Conservation (phyloP, 805 yeast species). For the Candida morakotiae region DNA sequence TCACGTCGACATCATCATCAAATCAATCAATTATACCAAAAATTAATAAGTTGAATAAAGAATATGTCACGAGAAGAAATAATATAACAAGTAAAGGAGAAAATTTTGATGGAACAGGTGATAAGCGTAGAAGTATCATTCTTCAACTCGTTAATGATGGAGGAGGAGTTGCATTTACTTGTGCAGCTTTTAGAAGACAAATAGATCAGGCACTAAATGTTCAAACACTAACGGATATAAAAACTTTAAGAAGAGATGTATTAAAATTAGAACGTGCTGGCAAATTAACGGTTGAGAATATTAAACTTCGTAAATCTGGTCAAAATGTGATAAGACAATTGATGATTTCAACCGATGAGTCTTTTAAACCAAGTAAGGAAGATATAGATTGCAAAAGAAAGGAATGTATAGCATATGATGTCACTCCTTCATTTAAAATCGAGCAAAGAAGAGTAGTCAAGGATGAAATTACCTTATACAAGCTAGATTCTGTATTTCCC, state of each 20-base stretch:
- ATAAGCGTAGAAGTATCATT: slow-evolving; percentile 1
- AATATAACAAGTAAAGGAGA: not conserved
- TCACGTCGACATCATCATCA: not conserved
- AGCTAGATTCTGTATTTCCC: slow-evolving; percentile 6
- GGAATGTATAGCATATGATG: slow-evolving; percentile 23
- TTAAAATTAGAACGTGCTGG: slow-evolving; percentile 19
- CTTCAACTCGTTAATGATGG: slow-evolving; percentile 25
- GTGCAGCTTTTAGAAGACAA: slow-evolving; percentile 26
- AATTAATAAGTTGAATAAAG: slow-evolving; percentile 3
- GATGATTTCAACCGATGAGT: slow-evolving; percentile 26
- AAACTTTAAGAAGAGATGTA: slow-evolving; percentile 38
- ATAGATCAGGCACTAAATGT: slow-evolving; percentile 27
- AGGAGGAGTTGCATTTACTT: slow-evolving; percentile 38
- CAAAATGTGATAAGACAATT: slow-evolving; percentile 25
- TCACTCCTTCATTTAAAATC: slow-evolving; percentile 6
- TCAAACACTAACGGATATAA: slow-evolving; percentile 30
- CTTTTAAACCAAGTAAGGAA: slow-evolving; percentile 22
- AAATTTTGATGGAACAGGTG: slow-evolving; percentile 5
- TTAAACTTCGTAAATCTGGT: slow-evolving; percentile 23
- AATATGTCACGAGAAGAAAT: not conserved
- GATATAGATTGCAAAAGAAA: slow-evolving; percentile 22
- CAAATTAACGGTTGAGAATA: slow-evolving; percentile 19
- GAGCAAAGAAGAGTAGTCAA: slow-evolving; percentile 19
- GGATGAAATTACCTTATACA: slow-evolving; percentile 23
- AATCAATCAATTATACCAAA: not conserved